These are phyloP conservation scores for Liquidambar formosana DNA, from an alignment of 164 flowering plant species.

Conservation along the genomic window DNA sequence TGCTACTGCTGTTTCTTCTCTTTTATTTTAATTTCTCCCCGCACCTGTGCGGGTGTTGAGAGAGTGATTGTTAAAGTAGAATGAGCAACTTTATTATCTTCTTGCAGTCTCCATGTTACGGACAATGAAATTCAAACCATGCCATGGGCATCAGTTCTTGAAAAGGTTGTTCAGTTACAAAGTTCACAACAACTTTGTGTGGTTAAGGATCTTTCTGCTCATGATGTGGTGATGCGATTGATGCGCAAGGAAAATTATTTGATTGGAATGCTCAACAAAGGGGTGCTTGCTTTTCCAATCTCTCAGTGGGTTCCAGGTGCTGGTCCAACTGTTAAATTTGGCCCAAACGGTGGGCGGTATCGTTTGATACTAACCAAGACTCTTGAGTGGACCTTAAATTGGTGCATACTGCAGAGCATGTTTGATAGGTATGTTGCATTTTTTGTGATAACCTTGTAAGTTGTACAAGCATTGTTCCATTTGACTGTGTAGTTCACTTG, in stretches of 20 bases:
- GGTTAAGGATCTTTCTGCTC: conserved; percentile 89
- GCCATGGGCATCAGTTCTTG: conserved; percentile 89
- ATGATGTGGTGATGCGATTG: conserved; percentile 91
- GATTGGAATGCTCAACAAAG: conserved; percentile 97
- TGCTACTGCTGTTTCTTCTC: not conserved
- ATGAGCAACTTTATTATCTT: conserved; percentile 4
- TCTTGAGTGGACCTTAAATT: conserved; percentile 94
- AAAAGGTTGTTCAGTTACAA: conserved; percentile 81
- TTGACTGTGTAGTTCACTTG: not conserved
- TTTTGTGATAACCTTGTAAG: not conserved
- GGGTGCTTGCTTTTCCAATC: conserved; percentile 89
- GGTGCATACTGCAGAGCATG: conserved; percentile 99
- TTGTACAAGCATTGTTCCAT: not conserved
- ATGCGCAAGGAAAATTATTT: conserved; percentile 99
- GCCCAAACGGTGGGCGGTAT: conserved; percentile 46
- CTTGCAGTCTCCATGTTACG: conserved; percentile 81
- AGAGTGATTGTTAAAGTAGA: not conserved
- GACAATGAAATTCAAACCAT: conserved; percentile 89
- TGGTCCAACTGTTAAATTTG: conserved; percentile 71
- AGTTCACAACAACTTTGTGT: conserved; percentile 78
- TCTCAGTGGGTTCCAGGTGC: conserved; percentile 89
- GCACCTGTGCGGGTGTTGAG: no score
- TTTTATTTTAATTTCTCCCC: not conserved
- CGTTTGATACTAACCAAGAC: conserved; percentile 77
- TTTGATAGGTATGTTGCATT: conserved; percentile 76